These are phyloP conservation scores for Monascus purpureus DNA, from an alignment of 495 filamentous ascomycete genomes.

Conservation along the genomic window DNA sequence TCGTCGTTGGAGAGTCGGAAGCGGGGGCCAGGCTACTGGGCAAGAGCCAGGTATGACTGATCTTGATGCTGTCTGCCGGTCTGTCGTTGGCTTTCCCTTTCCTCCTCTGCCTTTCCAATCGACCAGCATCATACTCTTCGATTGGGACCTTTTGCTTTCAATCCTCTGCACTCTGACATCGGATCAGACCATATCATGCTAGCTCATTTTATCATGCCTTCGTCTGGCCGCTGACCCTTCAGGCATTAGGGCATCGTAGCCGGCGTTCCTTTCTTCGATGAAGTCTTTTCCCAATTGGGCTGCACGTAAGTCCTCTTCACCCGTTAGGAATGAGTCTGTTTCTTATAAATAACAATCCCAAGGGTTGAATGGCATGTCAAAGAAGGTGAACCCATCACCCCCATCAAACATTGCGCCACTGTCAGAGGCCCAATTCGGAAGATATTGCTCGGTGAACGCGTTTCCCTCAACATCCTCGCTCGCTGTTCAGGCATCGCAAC, in stretches of 20 bases:
- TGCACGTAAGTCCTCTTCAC: constrained; percentile 44
- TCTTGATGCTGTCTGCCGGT: neutral
- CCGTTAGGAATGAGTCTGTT: no score
- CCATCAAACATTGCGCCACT: constrained; percentile 53
- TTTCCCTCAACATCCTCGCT: constrained; percentile 83
- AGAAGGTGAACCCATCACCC: constrained; percentile 56
- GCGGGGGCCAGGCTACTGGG: constrained; percentile 73
- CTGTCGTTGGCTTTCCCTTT: neutral
- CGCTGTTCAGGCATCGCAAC: constrained; percentile 88
- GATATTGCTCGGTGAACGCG: constrained; percentile 79
- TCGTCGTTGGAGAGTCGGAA: constrained; percentile 72
- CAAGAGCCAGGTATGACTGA: constrained; percentile 49
- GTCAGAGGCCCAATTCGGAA: constrained; percentile 77
- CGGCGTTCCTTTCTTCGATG: constrained; percentile 88
- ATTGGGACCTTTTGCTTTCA: no score
- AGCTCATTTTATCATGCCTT: neutral
- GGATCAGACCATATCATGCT: neutral
- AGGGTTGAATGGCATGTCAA: constrained; percentile 72
- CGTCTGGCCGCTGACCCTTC: constrained; percentile 1
- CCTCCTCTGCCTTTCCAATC: no score
- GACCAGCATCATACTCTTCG: no score
- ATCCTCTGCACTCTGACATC: neutral
- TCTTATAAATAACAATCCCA: neutral
- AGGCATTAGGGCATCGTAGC: constrained; percentile 58
- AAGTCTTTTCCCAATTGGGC: constrained; percentile 78